phyloP scores from a whole-genome alignment of 2,329 filamentous ascomycete genomes.

The Sporothrix curviconia region DNA sequence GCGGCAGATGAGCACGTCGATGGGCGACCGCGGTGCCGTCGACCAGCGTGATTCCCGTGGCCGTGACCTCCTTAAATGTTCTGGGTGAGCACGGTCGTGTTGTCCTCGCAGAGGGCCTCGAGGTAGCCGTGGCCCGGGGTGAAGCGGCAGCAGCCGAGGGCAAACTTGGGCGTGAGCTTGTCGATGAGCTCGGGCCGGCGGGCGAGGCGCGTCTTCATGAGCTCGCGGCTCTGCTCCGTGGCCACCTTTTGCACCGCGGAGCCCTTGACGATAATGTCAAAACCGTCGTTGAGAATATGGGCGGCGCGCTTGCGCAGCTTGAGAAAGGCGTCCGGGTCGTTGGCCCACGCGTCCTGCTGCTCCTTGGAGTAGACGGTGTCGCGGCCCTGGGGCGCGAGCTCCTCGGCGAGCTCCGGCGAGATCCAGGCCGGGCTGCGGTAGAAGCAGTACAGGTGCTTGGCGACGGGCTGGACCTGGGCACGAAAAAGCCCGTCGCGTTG shows the following conservation, averaged over 20 bases:
- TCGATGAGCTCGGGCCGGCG: slow-evolving; percentile 37
- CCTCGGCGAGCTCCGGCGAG: neutral
- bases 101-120: slow-evolving; percentile 35
- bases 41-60: slow-evolving; percentile 24
- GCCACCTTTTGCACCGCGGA: neutral
- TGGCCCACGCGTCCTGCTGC: slow-evolving; percentile 5
- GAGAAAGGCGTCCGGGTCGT: neutral
- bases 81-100: slow-evolving; percentile 37
- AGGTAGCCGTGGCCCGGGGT: slow-evolving; percentile 37
- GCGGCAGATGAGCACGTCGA: slow-evolving; percentile 29
- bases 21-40: slow-evolving; percentile 24
- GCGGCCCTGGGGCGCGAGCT: neutral
- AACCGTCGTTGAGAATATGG: slow-evolving; percentile 5
- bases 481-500: slow-evolving; percentile 18
- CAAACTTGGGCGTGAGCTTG: slow-evolving; percentile 37
- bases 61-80: slow-evolving; percentile 31
- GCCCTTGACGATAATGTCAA: neutral
- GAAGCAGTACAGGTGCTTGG: neutral
- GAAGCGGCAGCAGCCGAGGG: slow-evolving; percentile 36
- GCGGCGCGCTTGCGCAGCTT: neutral
- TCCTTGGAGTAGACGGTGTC: slow-evolving; percentile 1
- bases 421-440: slow-evolving; percentile 4
- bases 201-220: slow-evolving; percentile 13
- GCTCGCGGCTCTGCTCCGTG: neutral
- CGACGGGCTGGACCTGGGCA: slow-evolving; percentile 18